A percentile compares a stretch with the other conserved stretches of the same genome.
Evolutionary conservation across 345 rosid species (phyloP).

Genomic region (Citrus unshiu): DNA sequence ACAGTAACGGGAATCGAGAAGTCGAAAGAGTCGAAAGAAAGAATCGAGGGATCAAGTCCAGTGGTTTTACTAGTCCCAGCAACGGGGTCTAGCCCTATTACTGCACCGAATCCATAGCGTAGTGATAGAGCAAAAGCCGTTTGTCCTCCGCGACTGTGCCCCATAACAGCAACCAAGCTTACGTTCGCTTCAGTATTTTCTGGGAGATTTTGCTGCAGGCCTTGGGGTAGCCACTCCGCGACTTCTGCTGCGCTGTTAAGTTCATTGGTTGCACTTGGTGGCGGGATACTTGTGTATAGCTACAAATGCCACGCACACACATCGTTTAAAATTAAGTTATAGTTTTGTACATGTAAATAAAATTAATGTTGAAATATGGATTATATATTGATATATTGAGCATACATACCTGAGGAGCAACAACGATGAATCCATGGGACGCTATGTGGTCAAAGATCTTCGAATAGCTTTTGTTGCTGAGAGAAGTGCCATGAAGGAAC

Average conservation of each 20-base stretch:
- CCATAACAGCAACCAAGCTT: slow-evolving; percentile 19
- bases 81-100: slow-evolving; percentile 36
- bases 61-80: slow-evolving; percentile 7
- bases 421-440: slow-evolving; percentile 45
- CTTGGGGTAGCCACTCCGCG: slow-evolving; percentile 26
- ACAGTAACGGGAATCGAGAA: slow-evolving; percentile 25
- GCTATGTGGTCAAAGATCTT: slow-evolving; percentile 27
- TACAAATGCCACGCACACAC: background rate
- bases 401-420: slow-evolving; percentile 44
- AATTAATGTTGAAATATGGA: background rate
- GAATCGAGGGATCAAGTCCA: slow-evolving; percentile 20
- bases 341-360: background rate
- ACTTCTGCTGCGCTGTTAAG: slow-evolving; percentile 25
- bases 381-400: too few species aligned
- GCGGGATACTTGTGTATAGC: slow-evolving; percentile 5
- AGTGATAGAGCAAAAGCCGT: slow-evolving; percentile 34
- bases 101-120: slow-evolving; percentile 16
- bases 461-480: slow-evolving; percentile 25
- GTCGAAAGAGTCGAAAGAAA: slow-evolving; percentile 22
- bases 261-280: slow-evolving; percentile 23
- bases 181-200: slow-evolving; percentile 12
- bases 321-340: too few species aligned
- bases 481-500: slow-evolving; percentile 35
- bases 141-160: slow-evolving; percentile 47
- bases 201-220: slow-evolving; percentile 16